These are phyloP conservation scores for Curvularia hawaiiensis DNA, from an alignment of 2,329 filamentous ascomycete genomes.

Conservation along the genomic window DNA sequence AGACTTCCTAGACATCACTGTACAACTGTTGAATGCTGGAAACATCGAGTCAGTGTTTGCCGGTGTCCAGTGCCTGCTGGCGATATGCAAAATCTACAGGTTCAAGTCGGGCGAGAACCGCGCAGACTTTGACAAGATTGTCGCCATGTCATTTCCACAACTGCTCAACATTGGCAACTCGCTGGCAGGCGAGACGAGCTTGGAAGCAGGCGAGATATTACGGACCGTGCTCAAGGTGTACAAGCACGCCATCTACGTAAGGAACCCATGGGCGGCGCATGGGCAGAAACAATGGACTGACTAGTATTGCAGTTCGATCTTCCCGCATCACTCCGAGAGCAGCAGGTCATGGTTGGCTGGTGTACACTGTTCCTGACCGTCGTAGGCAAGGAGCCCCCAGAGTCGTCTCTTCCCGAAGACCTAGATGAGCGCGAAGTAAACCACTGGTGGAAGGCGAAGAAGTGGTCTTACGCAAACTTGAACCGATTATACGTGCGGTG, in stretches of 20 bases:
- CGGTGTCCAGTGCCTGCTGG: slow-evolving; percentile 89
- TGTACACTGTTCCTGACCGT: slow-evolving; percentile 93
- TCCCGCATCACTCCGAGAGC: slow-evolving; percentile 74
- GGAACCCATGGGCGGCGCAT: slow-evolving; percentile 49
- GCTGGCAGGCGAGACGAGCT: slow-evolving; percentile 85
- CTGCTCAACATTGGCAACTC: slow-evolving; percentile 85
- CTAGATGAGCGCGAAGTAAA: slow-evolving; percentile 86
- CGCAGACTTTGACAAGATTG: slow-evolving; percentile 90
- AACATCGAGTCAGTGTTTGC: slow-evolving; percentile 87
- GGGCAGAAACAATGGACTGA: slow-evolving; percentile 30
- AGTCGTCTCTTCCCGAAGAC: slow-evolving; percentile 78
- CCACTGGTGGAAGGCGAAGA: slow-evolving; percentile 99
- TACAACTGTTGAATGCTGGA: slow-evolving; percentile 85
- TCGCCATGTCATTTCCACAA: slow-evolving; percentile 87
- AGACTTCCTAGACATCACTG: slow-evolving; percentile 88
- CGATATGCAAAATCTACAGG: slow-evolving; percentile 92
- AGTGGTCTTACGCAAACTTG: slow-evolving; percentile 98
- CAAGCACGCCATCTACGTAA: slow-evolving; percentile 96
- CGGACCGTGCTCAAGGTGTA: slow-evolving; percentile 94
- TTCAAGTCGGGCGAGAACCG: slow-evolving; percentile 87
- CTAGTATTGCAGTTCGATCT: slow-evolving; percentile 74
- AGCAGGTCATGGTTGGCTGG: slow-evolving; percentile 89
- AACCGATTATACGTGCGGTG: slow-evolving; percentile 94
- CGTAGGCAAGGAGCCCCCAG: slow-evolving; percentile 82
- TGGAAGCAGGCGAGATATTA: slow-evolving; percentile 96